Percentiles rank a stretch among this genome's conserved stretches.
These are phyloP conservation scores for Setaria italica DNA, from an alignment of 202 grass and related monocot species.

Conservation along the genomic window DNA sequence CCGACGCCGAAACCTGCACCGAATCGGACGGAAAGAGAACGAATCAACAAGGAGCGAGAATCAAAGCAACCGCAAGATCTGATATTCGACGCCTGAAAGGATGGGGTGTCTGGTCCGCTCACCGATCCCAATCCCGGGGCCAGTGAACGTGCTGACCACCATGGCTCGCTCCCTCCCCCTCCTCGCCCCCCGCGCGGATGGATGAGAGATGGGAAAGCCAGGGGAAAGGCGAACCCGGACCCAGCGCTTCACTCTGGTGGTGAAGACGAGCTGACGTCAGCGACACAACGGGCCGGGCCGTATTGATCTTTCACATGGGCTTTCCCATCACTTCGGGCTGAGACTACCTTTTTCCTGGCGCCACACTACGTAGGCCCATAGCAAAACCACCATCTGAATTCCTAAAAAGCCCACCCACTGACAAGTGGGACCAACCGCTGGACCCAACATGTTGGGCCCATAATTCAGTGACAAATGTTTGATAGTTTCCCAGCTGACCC, in stretches of 20 bases:
- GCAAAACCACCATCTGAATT: neutral
- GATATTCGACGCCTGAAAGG: neutral
- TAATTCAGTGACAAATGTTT: neutral
- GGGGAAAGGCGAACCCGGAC: constrained; percentile 5
- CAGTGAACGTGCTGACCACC: constrained; percentile 72
- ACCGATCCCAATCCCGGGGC: constrained; percentile 78
- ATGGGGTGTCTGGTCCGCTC: neutral
- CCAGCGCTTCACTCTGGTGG: neutral
- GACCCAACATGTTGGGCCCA: neutral
- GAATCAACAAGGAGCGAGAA: constrained; percentile 18
- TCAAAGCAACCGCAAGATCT: constrained; percentile 6
- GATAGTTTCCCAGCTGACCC: neutral
- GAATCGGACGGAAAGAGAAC: constrained; percentile 18
- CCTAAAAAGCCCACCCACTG: too few species aligned
- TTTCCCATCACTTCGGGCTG: neutral
- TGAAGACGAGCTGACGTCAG: constrained; percentile 30
- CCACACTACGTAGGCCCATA: neutral
- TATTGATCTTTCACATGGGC: too few species aligned
- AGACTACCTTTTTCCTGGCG: neutral
- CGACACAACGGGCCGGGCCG: neutral
- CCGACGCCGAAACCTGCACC: constrained; percentile 76
- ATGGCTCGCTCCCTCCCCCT: constrained; percentile 32
- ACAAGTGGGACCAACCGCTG: neutral
- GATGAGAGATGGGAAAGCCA: neutral
- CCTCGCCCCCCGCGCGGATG: neutral